Percentiles rank a stretch among this genome's conserved stretches.
Evolutionary conservation across 2,329 filamentous ascomycete genomes (phyloP).

Genomic region (Aspergillus phoenicis): DNA sequence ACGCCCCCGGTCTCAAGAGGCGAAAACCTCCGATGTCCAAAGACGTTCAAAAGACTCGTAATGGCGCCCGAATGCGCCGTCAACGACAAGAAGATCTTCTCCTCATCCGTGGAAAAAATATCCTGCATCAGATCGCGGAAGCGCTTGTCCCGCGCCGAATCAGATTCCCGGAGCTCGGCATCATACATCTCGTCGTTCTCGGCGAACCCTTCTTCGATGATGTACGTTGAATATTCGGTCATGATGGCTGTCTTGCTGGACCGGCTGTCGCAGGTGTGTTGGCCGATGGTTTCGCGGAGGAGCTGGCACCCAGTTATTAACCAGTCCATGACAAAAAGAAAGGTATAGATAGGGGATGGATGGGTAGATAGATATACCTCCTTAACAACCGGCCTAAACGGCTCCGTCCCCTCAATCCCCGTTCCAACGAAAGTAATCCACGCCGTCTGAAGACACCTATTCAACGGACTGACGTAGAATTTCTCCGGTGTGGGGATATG

Average conservation of each 20-base stretch:
- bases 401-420: slow-evolving; percentile 46
- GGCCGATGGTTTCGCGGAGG: slow-evolving; percentile 61
- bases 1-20: slow-evolving; percentile 52
- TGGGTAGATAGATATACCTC: slow-evolving; percentile 42
- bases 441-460: slow-evolving; percentile 61
- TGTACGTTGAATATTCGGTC: slow-evolving; percentile 52
- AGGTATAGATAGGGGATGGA: no score
- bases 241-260: slow-evolving; percentile 53
- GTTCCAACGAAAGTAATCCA: slow-evolving; percentile 56
- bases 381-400: slow-evolving; percentile 60
- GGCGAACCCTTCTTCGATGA: slow-evolving; percentile 56
- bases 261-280: slow-evolving; percentile 64
- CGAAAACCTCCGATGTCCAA: slow-evolving; percentile 51
- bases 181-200: slow-evolving; percentile 60
- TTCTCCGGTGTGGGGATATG: slow-evolving; percentile 56
- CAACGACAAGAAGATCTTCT: slow-evolving; percentile 54
- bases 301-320: slow-evolving; percentile 32
- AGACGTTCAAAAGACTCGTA: slow-evolving; percentile 52
- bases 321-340: neutral
- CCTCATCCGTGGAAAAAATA: slow-evolving; percentile 52
- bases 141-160: slow-evolving; percentile 52
- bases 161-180: slow-evolving; percentile 52
- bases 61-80: slow-evolving; percentile 64
- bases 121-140: slow-evolving; percentile 54
- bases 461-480: slow-evolving; percentile 62